These are phyloP conservation scores for Penicillium daleae DNA, from an alignment of 495 filamentous ascomycete genomes.

Conservation along the genomic window DNA sequence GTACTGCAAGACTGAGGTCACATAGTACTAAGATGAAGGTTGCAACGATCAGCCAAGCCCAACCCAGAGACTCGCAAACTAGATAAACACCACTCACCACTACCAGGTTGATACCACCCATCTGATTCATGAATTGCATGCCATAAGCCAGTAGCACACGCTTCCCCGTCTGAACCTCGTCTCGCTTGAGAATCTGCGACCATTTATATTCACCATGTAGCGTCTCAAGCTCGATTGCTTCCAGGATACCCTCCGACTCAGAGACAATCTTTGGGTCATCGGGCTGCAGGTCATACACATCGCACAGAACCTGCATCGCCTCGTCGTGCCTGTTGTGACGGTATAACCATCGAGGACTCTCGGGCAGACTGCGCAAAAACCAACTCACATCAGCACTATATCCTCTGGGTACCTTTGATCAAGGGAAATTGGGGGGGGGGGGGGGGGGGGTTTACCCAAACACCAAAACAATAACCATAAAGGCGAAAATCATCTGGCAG, in stretches of 20 bases:
- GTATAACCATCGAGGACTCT: background rate
- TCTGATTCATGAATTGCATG: slow-evolving; percentile 44
- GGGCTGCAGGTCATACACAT: background rate
- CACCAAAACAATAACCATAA: background rate
- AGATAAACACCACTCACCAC: background rate
- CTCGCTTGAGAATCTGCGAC: slow-evolving; percentile 41
- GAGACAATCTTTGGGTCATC: background rate
- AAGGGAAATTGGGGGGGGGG: too few species aligned
- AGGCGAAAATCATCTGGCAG: background rate
- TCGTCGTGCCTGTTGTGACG: background rate
- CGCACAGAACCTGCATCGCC: background rate
- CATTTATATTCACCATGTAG: slow-evolving; percentile 34
- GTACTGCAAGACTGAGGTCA: background rate
- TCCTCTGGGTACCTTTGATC: too few species aligned
- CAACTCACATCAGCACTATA: too few species aligned
- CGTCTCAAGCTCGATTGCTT: background rate
- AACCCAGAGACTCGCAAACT: too few species aligned
- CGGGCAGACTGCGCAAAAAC: background rate
- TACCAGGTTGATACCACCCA: slow-evolving; percentile 47
- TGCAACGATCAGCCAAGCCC: background rate
- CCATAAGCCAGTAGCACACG: slow-evolving; percentile 49
- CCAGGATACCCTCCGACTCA: background rate
- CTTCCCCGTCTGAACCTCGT: background rate
- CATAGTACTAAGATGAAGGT: background rate
- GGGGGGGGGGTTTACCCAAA: background rate